A percentile compares a stretch with the other conserved stretches of the same genome.
Evolutionary conservation across 331 rosid genomes (phyloP).

Genomic region (Cucumis variabilis): DNA sequence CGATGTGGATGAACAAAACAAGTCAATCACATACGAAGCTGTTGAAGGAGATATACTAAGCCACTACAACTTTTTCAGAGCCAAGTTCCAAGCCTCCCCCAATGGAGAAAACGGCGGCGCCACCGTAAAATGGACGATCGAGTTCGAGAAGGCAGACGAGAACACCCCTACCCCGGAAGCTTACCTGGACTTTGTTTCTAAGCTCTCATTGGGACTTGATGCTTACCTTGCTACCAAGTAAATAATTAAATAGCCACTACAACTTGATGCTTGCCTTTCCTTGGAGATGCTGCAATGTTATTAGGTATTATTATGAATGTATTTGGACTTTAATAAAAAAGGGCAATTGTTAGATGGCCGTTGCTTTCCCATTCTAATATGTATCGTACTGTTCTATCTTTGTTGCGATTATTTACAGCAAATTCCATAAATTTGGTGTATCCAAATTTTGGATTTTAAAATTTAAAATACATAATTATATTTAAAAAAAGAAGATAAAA

Average conservation of each 20-base stretch:
- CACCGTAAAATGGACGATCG: constrained; percentile 3
- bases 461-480: no score
- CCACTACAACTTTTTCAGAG: not conserved
- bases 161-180: not conserved
- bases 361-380: not conserved
- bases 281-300: not conserved
- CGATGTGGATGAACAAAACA: not conserved
- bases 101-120: not conserved
- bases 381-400: no score
- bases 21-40: not conserved
- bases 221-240: not conserved
- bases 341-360: not conserved
- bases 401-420: no score
- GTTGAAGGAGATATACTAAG: constrained; percentile 19
- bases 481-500: no score
- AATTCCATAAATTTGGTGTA: no score
- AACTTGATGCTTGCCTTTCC: not conserved
- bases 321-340: not conserved
- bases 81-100: not conserved
- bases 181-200: not conserved
- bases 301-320: not conserved
- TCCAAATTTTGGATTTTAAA: no score
- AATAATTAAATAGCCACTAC: no score
- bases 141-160: constrained; percentile 4
- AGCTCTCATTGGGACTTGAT: not conserved